These are phyloP conservation scores for Cucumis hystrix DNA, from an alignment of 306 rosid genomes.

Conservation along the genomic window DNA sequence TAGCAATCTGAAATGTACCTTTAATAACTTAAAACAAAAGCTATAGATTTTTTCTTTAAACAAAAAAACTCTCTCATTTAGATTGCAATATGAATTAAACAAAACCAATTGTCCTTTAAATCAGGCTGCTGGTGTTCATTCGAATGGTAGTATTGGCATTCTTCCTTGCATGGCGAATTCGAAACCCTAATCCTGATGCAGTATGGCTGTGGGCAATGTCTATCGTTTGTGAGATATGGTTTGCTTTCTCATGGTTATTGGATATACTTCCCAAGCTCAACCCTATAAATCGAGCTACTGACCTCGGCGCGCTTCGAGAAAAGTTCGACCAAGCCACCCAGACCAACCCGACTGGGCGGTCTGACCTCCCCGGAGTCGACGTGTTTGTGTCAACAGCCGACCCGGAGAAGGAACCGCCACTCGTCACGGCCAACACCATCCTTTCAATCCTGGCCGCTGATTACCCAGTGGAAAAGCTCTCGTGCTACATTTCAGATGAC, in stretches of 20 bases:
- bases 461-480: constrained; percentile 54
- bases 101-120: neutral
- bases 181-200: constrained; percentile 64
- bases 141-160: constrained; percentile 30
- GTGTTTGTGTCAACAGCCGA: constrained; percentile 70
- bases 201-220: constrained; percentile 83
- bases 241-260: constrained; percentile 70
- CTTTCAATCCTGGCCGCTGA: constrained; percentile 65
- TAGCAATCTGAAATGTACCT: no score
- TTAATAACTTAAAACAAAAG: no score
- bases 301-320: constrained; percentile 47
- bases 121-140: constrained; percentile 40
- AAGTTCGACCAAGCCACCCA: constrained; percentile 51
- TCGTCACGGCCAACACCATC: constrained; percentile 72
- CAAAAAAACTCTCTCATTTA: no score
- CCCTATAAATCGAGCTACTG: constrained; percentile 72
- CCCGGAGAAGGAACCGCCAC: constrained; percentile 77
- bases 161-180: constrained; percentile 47
- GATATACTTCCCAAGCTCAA: constrained; percentile 63
- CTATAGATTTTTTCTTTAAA: no score
- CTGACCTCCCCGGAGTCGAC: constrained; percentile 70
- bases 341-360: constrained; percentile 45
- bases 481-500: constrained; percentile 71
- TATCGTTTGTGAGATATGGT: constrained; percentile 78
- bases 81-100: no score